A percentile compares a stretch with the other conserved stretches of the same genome.
These are phyloP conservation scores for Batkoa obscura DNA, from an alignment of 371 early-diverging fungal genomes.

Conservation along the genomic window DNA sequence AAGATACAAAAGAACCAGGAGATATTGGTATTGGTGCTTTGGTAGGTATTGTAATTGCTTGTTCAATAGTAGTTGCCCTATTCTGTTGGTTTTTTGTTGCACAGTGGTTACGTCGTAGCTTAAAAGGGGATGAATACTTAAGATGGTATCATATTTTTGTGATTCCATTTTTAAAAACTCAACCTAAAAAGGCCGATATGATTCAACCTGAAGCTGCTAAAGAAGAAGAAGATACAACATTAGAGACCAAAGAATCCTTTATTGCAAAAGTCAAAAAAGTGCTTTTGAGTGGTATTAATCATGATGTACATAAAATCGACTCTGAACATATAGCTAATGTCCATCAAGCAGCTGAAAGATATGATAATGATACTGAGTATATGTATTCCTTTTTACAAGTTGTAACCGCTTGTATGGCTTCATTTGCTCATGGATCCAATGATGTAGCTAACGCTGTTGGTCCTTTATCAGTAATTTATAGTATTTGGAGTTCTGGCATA, in stretches of 20 bases:
- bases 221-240: neutral
- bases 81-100: constrained; percentile 35
- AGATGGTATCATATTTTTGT: constrained; percentile 46
- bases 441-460: constrained; percentile 82
- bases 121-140: constrained; percentile 39
- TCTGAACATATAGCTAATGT: constrained; percentile 23
- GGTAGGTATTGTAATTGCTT: constrained; percentile 31
- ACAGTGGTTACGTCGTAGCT: constrained; percentile 37
- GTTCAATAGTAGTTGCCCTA: constrained; percentile 25
- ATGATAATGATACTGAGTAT: constrained; percentile 59
- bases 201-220: neutral
- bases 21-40: constrained; percentile 20
- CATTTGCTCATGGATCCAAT: constrained; percentile 81
- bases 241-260: neutral
- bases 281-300: constrained; percentile 22
- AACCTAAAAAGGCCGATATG: constrained; percentile 9
- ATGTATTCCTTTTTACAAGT: constrained; percentile 73
- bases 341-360: constrained; percentile 40
- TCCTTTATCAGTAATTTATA: constrained; percentile 48
- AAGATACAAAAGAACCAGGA: constrained; percentile 33
- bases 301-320: constrained; percentile 37
- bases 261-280: constrained; percentile 10
- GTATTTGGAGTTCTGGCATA: constrained; percentile 41
- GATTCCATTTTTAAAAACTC: constrained; percentile 21
- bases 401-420: constrained; percentile 63